Conservation (phyloP, 768 basidiomycete species). For the Fistulinella prunicolor region DNA sequence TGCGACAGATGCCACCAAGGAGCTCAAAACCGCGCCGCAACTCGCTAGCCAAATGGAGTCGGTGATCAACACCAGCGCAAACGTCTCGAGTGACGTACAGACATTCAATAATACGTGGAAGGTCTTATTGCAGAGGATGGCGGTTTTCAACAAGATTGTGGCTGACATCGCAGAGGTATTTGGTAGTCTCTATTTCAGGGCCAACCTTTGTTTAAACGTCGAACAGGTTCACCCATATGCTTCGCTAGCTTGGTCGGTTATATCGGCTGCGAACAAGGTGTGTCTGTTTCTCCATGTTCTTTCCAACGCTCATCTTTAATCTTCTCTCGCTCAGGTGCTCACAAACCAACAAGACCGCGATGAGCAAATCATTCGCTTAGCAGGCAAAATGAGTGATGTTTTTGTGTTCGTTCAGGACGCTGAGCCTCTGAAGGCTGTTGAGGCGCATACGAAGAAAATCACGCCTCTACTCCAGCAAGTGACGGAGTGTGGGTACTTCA, state of each 20-base stretch:
- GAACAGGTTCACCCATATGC: not conserved
- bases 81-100: no score
- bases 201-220: no score
- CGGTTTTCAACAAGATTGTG: no score
- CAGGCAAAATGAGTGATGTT: not conserved
- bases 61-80: not conserved
- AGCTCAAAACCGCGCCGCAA: no score
- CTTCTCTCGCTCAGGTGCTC: not conserved
- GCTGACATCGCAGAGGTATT: not conserved
- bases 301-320: no score
- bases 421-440: not conserved
- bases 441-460: not conserved
- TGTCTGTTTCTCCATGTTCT: not conserved
- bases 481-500: slow-evolving; percentile 5
- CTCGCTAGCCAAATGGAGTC: not conserved
- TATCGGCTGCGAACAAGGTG: not conserved
- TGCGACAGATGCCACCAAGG: no score
- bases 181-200: no score
- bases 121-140: no score
- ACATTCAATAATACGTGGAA: no score
- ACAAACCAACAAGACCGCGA: not conserved
- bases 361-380: not conserved
- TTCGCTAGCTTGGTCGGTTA: not conserved
- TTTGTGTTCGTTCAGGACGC: not conserved
- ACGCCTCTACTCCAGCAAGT: not conserved